Percentiles rank a stretch among this genome's conserved stretches.
Evolutionary conservation across 176 grass and related monocot species (phyloP).

Genomic region (Carex scoparia): DNA sequence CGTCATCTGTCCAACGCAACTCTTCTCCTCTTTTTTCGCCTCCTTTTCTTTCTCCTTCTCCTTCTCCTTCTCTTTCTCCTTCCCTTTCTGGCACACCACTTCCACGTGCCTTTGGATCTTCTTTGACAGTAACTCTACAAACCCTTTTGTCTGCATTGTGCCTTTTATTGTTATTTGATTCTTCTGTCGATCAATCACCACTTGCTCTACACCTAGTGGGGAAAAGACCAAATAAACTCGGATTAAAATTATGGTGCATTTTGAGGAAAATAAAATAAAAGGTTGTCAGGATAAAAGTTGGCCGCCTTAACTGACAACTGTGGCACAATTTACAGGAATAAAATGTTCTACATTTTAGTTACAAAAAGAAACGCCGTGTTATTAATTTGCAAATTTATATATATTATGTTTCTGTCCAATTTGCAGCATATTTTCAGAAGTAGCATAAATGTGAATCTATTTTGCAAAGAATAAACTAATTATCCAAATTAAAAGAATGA

Average conservation of each 20-base stretch:
- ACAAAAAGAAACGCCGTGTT: not conserved
- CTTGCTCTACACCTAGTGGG: constrained; percentile 48
- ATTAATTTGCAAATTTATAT: not conserved
- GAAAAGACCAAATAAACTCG: not conserved
- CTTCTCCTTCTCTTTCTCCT: constrained; percentile 17
- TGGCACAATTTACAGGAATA: not conserved
- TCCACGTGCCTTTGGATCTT: constrained; percentile 47
- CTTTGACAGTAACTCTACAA: constrained; percentile 42
- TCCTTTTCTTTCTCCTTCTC: constrained; percentile 10
- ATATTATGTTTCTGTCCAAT: not conserved
- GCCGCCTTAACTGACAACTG: not conserved
- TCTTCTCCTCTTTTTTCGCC: constrained; percentile 28
- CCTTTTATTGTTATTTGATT: constrained; percentile 68
- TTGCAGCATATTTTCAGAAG: not conserved
- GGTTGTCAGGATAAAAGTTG: not conserved
- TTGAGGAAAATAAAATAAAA: not conserved
- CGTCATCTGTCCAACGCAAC: not conserved
- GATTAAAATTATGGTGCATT: not conserved
- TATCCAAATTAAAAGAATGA: not conserved
- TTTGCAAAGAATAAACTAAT: not conserved
- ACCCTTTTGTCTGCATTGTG: constrained; percentile 54
- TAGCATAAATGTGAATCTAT: not conserved
- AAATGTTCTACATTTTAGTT: not conserved
- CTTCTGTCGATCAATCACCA: constrained; percentile 42
- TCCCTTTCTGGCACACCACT: constrained; percentile 29